Conservation (phyloP, 2,329 filamentous ascomycete genomes). For the Teratosphaeria pseudoeucalypti region DNA sequence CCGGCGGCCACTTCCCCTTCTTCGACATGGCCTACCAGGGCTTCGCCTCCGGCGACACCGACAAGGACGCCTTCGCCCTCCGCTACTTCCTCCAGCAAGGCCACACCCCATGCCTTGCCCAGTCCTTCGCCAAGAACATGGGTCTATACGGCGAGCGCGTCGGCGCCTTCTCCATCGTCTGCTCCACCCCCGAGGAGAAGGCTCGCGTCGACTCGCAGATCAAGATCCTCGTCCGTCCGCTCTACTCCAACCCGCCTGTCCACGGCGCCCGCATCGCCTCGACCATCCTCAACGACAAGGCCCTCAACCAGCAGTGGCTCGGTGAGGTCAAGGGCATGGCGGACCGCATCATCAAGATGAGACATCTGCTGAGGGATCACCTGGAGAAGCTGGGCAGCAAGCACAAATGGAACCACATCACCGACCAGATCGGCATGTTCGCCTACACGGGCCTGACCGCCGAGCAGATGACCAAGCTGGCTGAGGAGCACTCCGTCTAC, state of each 20-base stretch:
- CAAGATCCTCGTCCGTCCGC: constrained; percentile 92
- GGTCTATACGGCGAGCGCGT: constrained; percentile 98
- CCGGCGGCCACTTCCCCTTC: constrained; percentile 82
- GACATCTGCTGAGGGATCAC: constrained; percentile 84
- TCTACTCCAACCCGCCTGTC: constrained; percentile 97
- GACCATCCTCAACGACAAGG: constrained; percentile 77
- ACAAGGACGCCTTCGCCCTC: constrained; percentile 87
- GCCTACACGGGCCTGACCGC: constrained; percentile 89
- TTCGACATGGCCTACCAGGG: constrained; percentile 99
- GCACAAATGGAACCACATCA: constrained; percentile 99
- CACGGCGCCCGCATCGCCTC: constrained; percentile 92
- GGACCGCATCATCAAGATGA: constrained; percentile 98
- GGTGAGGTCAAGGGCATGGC: constrained; percentile 97
- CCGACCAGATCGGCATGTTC: constrained; percentile 98
- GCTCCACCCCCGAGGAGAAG: constrained; percentile 77
- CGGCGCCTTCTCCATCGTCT: constrained; percentile 89
- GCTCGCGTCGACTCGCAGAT: constrained; percentile 93
- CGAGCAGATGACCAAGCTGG: constrained; percentile 82
- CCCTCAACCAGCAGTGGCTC: constrained; percentile 87
- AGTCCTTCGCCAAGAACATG: constrained; percentile 99
- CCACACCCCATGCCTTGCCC: constrained; percentile 76
- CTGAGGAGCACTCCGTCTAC: constrained; percentile 95
- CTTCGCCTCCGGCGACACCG: constrained; percentile 84
- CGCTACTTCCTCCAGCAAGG: constrained; percentile 89
- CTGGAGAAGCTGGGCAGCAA: constrained; percentile 89